Evolutionary conservation across 1,139 yeast species (phyloP), one percentile per base, ranked within the genome.

Genomic region (Kodamaea alishanica): DNA sequence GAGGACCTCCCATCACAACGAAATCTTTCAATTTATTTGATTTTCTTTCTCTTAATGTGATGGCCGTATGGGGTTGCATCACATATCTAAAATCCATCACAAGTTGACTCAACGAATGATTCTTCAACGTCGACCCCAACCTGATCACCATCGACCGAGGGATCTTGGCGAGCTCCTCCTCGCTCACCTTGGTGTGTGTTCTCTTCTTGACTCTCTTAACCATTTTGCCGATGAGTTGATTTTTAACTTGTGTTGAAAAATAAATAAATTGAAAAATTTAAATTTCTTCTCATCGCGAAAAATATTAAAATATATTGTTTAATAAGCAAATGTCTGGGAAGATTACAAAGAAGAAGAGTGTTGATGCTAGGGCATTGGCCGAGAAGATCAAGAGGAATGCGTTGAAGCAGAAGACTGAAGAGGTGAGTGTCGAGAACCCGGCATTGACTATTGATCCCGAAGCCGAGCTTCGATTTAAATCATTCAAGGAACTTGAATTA

Each of bases 21-120:
- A 86, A 92, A 63, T 92, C 98, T 60, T 84, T 85, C 48, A 92
- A 71, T 55, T 81, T 84, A 61, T 94, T 94, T 33, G 87, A 73
- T 60, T 87, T 87, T 38, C 97, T 73, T 63, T 94, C 98, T 49
- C 83, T 75, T 46, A 94, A 74, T 50, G 81, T 84, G 52, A 88
- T 80, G 11, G 97, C 97, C 4, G 99, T 92, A 54, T 92, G 95
- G 24, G 99, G 99, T 58, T 88, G 94, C 97, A 92, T 89, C 47
- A 88, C 79, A 47, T 77, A 78, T 58, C 99, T 77, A 61, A 90
- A 81, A 60, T 92, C 99, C 47, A 75, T 74, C 12, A 90, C 97
- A 44, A 92, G 71, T 60, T 87, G 96, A 31, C 86, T 73, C 48
- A 94, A 68, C 2, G 95, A 79, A 51, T 84, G 89, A 56, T 92